These are phyloP conservation scores for Solanum corneliomulleri DNA, from an alignment of 257 asterid genomes.

Conservation along the genomic window DNA sequence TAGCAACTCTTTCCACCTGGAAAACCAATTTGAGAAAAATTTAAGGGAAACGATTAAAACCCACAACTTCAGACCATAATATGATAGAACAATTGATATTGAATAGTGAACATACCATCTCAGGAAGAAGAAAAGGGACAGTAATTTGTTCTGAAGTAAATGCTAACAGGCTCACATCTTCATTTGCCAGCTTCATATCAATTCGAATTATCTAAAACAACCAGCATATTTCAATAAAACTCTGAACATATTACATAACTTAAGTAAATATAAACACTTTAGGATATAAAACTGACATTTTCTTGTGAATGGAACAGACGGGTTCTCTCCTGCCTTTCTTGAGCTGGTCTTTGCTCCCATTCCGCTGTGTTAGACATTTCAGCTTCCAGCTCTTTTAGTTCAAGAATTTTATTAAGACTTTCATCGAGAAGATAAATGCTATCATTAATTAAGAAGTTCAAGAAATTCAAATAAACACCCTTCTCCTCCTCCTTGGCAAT, in stretches of 20 bases:
- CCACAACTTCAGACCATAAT: not conserved
- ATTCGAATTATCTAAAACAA: slow-evolving; percentile 73
- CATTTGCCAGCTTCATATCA: slow-evolving; percentile 96
- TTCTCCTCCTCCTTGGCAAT: slow-evolving; percentile 97
- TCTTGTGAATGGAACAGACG: slow-evolving; percentile 93
- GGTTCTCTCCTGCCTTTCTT: slow-evolving; percentile 96
- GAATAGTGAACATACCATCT: slow-evolving; percentile 54
- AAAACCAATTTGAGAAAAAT: not conserved
- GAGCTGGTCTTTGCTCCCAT: slow-evolving; percentile 91
- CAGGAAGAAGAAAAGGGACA: slow-evolving; percentile 81
- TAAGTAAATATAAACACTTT: not conserved
- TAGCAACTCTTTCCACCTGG: slow-evolving; percentile 97
- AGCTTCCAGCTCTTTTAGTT: slow-evolving; percentile 86
- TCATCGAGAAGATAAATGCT: slow-evolving; percentile 92
- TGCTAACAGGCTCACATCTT: slow-evolving; percentile 88
- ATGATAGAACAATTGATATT: not conserved
- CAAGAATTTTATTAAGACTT: slow-evolving; percentile 96
- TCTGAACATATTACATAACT: not conserved
- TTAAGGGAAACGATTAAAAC: not conserved
- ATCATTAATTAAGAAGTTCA: slow-evolving; percentile 87
- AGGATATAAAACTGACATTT: slow-evolving; percentile 49
- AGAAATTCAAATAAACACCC: slow-evolving; percentile 85
- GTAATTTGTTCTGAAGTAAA: slow-evolving; percentile 95
- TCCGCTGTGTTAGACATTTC: slow-evolving; percentile 90
- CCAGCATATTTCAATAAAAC: slow-evolving; percentile 5